Base-by-base conservation (phyloP, 2,329 filamentous ascomycete genomes). In the Xylaria hypoxylon region DNA sequence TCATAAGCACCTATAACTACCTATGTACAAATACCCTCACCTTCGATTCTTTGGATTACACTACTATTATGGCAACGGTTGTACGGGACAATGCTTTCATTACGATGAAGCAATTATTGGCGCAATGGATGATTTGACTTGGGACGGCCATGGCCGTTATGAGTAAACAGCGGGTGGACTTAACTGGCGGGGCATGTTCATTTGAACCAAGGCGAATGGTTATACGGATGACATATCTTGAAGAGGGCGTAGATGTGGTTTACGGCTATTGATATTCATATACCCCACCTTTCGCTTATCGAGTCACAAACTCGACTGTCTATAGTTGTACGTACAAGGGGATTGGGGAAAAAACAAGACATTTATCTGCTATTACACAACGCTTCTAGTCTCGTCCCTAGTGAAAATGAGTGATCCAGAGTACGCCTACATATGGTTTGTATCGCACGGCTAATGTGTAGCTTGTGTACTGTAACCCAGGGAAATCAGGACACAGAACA, bases 1-100 rank as follows among this genome's bases (percentile, higher is more conserved):
- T 81, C 80, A 64, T 81, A 73, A 74, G 60, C 60, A 2, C 56
- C 17, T 33, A 52, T 59, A 56, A 19, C 35, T 8, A 4, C 10
- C 6, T 57, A 50, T 65, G 57, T 67, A 53, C 48, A 48, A 58
- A 24, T 59, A 57, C 22, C 10, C 13, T 19, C n/a, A 52, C 8
- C 10, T 67, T 65, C 48, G 47, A 55, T 59, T 67, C 55, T 65
- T 55, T 26, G 42, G 28, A 64, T 59, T 56, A 38, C 19, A 38
- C 52, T 58, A 59, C 28, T 51, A 68, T 51, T 28, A 64, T 45
- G 50, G 22, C 50, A 33, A 63, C 28, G 62, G 38, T 63, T 65
- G 61, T 52, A 62, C 19, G 57, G 51, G 40, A 52, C 22, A 45
- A 53, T 31, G 67, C 59, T 66, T 48, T 56, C 35, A 60, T 22